Evolutionary conservation across 257 asterid genomes (phyloP), one percentile per base, ranked within the genome.

Genomic region (Solanum rostratum): DNA sequence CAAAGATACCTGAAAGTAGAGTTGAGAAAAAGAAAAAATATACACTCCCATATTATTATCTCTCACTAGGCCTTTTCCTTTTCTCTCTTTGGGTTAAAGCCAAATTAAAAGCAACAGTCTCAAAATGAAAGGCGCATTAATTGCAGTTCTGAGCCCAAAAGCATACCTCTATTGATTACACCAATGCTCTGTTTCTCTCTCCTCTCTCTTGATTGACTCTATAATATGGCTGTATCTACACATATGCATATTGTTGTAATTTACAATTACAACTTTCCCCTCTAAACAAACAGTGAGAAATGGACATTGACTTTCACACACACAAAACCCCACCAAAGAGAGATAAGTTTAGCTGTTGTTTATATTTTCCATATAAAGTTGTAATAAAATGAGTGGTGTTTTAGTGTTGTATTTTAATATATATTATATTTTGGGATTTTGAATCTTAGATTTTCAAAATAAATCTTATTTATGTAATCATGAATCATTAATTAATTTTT

Each of bases 81-180:
- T 83, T 69, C 74, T 73, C 85, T 82, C 84, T 83, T 91, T 50
- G 71, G 65, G 50, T 79, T 90, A 83, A 85, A 84, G 52, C 84
- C 63, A 90, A 89, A 89, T 87, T 90, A 81, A 88, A 90, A 79
- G 88, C 92, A 89, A 86, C 29, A 88, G 89, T 93, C 90, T 89
- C 91, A 86, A 66, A 91, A 88, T 87, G 93, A 91, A 93, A 87
- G 90, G 93, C 90, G 85, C 92, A 95, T 91, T 95, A 90, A 92
- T 94, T 92, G 43, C 93, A 88, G 85, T 87, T 76, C 89, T 88
- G 92, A 88, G 90, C 87, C 94, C 84, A 84, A 88, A 90, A 91
- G 88, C 91, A 84, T 78, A 50, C 87, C 85, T 79, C 88, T 83
- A 87, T 86, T 89, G 89, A 87, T 90, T 88, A 87, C 86, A 85